Evolutionary conservation across 2,329 filamentous ascomycete genomes (phyloP).

Genomic region (Beauveria asiatica): DNA sequence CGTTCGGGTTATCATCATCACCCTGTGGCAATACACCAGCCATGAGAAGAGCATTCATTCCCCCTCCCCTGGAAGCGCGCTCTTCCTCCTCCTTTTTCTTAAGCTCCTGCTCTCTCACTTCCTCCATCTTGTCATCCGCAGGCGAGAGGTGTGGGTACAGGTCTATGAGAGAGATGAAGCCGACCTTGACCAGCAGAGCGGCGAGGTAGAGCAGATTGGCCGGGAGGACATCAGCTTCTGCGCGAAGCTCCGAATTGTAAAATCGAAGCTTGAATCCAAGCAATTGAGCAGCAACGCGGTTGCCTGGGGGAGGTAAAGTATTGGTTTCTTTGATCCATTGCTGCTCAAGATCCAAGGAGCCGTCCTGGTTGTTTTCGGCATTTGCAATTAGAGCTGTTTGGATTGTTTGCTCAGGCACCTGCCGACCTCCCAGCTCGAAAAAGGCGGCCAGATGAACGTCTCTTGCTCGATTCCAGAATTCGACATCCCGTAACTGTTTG

Average conservation of each 20-base stretch:
- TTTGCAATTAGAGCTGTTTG: conserved; percentile 33
- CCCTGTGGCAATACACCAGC: conserved; percentile 66
- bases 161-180: conserved; percentile 87
- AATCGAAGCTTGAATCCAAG: conserved; percentile 96
- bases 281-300: conserved; percentile 85
- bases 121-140: conserved; percentile 72
- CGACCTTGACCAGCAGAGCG: conserved; percentile 89
- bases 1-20: conserved; percentile 59
- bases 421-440: conserved; percentile 76
- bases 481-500: conserved; percentile 57
- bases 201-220: conserved; percentile 90
- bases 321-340: conserved; percentile 76
- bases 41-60: conserved; percentile 75
- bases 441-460: conserved; percentile 73
- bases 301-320: conserved; percentile 76
- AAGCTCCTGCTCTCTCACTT: conserved; percentile 58
- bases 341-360: conserved; percentile 46
- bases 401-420: conserved; percentile 51
- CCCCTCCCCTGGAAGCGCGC: conserved; percentile 58
- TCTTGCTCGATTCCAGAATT: conserved; percentile 76
- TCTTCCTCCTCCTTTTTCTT: conserved; percentile 76
- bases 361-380: conserved; percentile 29
- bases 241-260: conserved; percentile 74
- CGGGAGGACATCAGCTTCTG: conserved; percentile 68
- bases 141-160: conserved; percentile 90